Evolutionary conservation across 257 asterid genomes (phyloP), one percentile per base, ranked within the genome.

Genomic region (Salvia splendens): DNA sequence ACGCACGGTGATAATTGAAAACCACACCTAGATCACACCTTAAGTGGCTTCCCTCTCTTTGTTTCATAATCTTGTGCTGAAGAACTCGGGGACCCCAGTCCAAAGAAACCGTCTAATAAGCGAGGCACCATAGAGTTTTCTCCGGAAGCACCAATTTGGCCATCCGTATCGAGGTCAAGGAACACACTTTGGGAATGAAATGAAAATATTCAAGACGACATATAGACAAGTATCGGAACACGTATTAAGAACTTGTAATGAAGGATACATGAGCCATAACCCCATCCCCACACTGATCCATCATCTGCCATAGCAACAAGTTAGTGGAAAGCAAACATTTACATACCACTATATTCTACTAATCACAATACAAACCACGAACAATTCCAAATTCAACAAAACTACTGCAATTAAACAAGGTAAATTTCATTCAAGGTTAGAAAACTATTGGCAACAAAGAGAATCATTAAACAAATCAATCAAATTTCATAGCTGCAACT

Each of bases 231-330:
- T 10, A 59, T 36, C 36, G 12, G 49, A 66, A 12, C 24, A 43
- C 30, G 12, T 52, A 48, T 32, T 71, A 47, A 14, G 45, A 6
- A 55, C 16, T 55, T 47, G 67, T 52, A 54, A 62, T 36, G 51
- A 78, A 87, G 98, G 97, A 92, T 92, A 92, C 97, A 92, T 36
- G 67, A 58, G 69, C 87, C 91, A 69, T 87, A 85, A 65, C 98
- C 97, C 98, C 98, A 89, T 48, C 89, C 95, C 96, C 96, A 89
- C 28, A 92, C 73, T 28, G 92, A 83, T 81, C 98, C 98, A 82
- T 89, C 96, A 84, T 89, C 97, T 92, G 95, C 77, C 63, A 79
- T 64, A 51, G 78, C 51, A 72, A 73, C 61, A 70, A 11, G 33
- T 20, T 55, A 61, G 48, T 10, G 33, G 8, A 30, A 66, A 10